Evolutionary conservation across 2,329 filamentous ascomycete species (phyloP).

Genomic region (Didymella glomerata): DNA sequence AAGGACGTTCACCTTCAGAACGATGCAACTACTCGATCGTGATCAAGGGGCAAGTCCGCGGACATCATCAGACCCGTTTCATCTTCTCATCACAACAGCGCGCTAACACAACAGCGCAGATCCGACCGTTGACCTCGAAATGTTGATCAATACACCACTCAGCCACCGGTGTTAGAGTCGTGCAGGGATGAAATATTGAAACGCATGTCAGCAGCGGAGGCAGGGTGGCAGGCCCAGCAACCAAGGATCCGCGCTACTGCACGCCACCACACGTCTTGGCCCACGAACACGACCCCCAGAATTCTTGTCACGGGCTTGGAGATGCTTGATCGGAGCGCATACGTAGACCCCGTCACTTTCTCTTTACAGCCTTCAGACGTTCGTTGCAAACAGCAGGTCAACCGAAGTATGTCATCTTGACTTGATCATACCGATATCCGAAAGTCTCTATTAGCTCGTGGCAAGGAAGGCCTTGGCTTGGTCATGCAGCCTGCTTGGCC

Average conservation of each 20-base stretch:
- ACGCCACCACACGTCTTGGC: conserved; percentile 10
- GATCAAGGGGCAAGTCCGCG: not conserved
- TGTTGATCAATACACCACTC: not conserved
- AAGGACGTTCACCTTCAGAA: not conserved
- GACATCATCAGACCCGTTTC: not conserved
- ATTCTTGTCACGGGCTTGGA: conserved; percentile 10
- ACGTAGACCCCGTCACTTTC: not conserved
- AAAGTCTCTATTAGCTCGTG: conserved; percentile 3
- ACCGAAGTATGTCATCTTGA: not conserved
- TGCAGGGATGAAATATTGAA: conserved; percentile 11
- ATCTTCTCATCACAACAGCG: not conserved
- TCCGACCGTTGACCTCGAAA: not conserved
- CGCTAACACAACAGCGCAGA: not conserved
- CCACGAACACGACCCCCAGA: not conserved
- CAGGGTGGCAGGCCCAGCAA: not conserved
- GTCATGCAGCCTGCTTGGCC: conserved; percentile 12
- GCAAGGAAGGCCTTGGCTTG: conserved; percentile 15
- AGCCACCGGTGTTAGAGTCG: not conserved
- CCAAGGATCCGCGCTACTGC: conserved; percentile 2
- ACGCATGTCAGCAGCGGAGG: conserved; percentile 14
- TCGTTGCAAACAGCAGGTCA: not conserved
- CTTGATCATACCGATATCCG: not conserved
- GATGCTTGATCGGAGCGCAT: conserved; percentile 12
- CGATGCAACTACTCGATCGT: not conserved
- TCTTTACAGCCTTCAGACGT: not conserved